Conservation (phyloP, 768 basidiomycete species). For the Hortiboletus campestris region DNA sequence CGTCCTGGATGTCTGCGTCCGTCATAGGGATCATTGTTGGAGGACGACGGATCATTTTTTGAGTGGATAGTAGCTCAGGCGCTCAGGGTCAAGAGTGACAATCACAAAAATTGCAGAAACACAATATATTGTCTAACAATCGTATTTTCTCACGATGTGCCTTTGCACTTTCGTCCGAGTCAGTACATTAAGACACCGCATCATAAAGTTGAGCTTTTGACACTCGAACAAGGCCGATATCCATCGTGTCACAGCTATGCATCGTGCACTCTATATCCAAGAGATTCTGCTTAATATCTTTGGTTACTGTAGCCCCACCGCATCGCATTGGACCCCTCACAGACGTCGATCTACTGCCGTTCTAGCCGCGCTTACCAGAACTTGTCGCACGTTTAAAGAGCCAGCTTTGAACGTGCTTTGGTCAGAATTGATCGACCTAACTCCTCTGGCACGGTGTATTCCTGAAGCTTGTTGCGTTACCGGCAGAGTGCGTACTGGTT, state of each 20-base stretch:
- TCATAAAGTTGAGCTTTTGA: too few species aligned
- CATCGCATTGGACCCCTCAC: background rate
- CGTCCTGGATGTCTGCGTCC: conserved; percentile 76
- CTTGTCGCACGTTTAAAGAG: conserved; percentile 5
- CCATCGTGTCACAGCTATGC: background rate
- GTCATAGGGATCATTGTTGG: conserved; percentile 77
- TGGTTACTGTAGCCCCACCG: background rate
- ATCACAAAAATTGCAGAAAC: too few species aligned
- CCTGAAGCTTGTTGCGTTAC: background rate
- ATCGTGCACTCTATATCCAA: background rate
- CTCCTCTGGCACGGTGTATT: background rate
- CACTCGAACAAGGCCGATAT: too few species aligned
- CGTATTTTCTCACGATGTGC: too few species aligned
- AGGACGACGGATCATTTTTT: conserved; percentile 66
- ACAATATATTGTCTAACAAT: too few species aligned
- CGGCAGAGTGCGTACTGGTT: background rate
- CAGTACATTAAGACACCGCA: too few species aligned
- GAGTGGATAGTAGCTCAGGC: too few species aligned
- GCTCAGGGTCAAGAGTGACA: too few species aligned
- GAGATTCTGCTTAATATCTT: background rate
- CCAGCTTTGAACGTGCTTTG: conserved; percentile 7
- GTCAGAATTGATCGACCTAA: background rate
- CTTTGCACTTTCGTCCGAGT: too few species aligned
- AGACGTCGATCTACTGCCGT: background rate
- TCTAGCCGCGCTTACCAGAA: background rate